These are phyloP conservation scores for Selaginella moellendorffii DNA, from an alignment of 75 land plant species.

Conservation along the genomic window DNA sequence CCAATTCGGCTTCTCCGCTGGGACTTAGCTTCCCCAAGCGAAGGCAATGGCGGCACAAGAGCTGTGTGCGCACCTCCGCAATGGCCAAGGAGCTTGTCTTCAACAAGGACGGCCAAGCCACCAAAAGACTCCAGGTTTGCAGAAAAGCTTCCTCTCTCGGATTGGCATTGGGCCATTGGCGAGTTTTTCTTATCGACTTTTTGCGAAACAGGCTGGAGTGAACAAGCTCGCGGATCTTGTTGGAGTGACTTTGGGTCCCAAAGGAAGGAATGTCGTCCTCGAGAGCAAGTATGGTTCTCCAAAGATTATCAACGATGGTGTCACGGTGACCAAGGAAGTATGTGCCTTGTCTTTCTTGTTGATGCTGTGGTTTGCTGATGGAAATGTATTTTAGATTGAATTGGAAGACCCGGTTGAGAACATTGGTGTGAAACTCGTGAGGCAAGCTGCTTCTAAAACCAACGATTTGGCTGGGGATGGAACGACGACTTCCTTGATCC, in stretches of 20 bases:
- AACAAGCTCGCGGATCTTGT: conserved; percentile 90
- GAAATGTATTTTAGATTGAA: conserved; percentile 39
- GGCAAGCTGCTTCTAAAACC: conserved; percentile 57
- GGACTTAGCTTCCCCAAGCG: not conserved
- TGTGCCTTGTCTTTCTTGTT: not conserved
- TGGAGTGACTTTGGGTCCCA: conserved; percentile 76
- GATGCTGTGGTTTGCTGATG: too few species aligned
- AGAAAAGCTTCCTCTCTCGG: not conserved
- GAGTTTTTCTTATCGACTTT: too few species aligned
- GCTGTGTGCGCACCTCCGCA: conserved; percentile 21
- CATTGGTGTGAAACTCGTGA: conserved; percentile 71
- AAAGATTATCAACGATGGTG: conserved; percentile 86
- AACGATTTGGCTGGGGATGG: conserved; percentile 51
- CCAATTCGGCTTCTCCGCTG: too few species aligned
- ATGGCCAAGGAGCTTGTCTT: conserved; percentile 82
- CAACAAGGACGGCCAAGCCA: conserved; percentile 86
- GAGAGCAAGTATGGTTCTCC: conserved; percentile 24
- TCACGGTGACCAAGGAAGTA: conserved; percentile 80
- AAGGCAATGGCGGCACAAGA: conserved; percentile 6
- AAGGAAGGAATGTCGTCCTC: conserved; percentile 80
- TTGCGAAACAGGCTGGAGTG: conserved; percentile 74
- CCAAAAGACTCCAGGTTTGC: conserved; percentile 67
- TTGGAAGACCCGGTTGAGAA: conserved; percentile 83
- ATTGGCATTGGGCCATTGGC: too few species aligned
- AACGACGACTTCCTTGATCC: conserved; percentile 75